Conservation (phyloP, 2,329 filamentous ascomycete species). For the Colletotrichum spaethianum region DNA sequence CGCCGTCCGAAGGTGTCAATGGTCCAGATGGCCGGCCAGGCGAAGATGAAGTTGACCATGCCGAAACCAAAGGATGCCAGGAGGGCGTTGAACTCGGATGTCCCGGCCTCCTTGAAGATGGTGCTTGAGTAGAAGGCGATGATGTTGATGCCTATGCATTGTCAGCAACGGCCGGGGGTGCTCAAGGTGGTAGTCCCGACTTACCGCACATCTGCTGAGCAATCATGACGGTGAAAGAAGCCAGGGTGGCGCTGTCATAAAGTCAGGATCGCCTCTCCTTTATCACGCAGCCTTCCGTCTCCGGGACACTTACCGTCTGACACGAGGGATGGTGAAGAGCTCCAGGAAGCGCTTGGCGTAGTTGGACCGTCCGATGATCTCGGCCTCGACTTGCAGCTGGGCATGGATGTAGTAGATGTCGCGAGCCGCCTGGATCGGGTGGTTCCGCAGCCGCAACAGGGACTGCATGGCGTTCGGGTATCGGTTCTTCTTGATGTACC, state of each 20-base stretch:
- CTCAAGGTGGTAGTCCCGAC: constrained; percentile 4
- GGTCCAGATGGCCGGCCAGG: constrained; percentile 75
- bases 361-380: constrained; percentile 52
- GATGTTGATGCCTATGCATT: constrained; percentile 55
- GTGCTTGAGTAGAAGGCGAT: constrained; percentile 65
- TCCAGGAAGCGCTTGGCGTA: constrained; percentile 66
- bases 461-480: constrained; percentile 69
- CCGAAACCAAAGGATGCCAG: constrained; percentile 72
- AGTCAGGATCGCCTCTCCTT: not conserved
- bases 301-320: constrained; percentile 53
- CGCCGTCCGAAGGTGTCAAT: constrained; percentile 78
- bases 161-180: not conserved
- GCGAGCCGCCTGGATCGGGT: constrained; percentile 71
- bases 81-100: constrained; percentile 52
- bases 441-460: constrained; percentile 70
- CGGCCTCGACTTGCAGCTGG: constrained; percentile 51
- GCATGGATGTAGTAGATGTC: constrained; percentile 73
- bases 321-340: constrained; percentile 70
- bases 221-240: constrained; percentile 79
- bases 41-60: constrained; percentile 71
- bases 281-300: not conserved
- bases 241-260: constrained; percentile 68
- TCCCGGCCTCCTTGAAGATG: constrained; percentile 61
- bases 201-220: constrained; percentile 73
- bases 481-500: constrained; percentile 74